Evolutionary conservation across 106 monocot genomes (phyloP).

Genomic region (Chionographis japonica): DNA sequence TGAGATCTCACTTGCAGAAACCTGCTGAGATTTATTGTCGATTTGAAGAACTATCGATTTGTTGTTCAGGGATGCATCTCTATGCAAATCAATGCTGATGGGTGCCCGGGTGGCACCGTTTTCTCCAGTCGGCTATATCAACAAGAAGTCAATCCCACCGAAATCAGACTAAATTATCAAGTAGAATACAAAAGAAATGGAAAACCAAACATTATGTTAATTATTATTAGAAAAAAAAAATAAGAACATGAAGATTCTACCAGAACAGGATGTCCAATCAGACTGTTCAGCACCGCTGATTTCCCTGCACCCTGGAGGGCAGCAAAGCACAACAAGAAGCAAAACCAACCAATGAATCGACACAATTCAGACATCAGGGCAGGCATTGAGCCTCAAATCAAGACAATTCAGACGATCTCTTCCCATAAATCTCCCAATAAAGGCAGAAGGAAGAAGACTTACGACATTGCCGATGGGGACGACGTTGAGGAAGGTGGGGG

Average conservation of each 20-base stretch:
- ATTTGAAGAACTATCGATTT: constrained; percentile 84
- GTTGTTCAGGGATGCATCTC: constrained; percentile 66
- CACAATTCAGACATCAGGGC: neutral
- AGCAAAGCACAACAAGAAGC: neutral
- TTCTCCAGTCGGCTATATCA: constrained; percentile 85
- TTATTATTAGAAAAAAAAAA: neutral
- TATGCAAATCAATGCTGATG: constrained; percentile 67
- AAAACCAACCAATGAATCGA: constrained; percentile 7
- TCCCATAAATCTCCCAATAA: too few relatives aligned
- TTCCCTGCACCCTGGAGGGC: constrained; percentile 80
- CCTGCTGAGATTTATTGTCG: constrained; percentile 93
- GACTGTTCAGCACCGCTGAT: constrained; percentile 88
- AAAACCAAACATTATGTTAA: too few relatives aligned
- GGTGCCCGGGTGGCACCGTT: constrained; percentile 93
- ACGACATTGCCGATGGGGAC: constrained; percentile 66
- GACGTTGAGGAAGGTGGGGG: constrained; percentile 62
- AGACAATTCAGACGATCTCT: too few relatives aligned
- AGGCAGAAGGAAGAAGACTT: constrained; percentile 9
- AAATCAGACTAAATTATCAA: neutral
- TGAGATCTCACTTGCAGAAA: constrained; percentile 80
- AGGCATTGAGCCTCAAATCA: neutral
- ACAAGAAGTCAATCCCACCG: neutral
- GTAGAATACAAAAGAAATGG: too few relatives aligned
- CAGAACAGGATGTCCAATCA: constrained; percentile 94
- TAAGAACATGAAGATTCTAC: constrained; percentile 28